Base-by-base conservation (phyloP, 768 basidiomycete species). In the Dendrothele bispora region DNA sequence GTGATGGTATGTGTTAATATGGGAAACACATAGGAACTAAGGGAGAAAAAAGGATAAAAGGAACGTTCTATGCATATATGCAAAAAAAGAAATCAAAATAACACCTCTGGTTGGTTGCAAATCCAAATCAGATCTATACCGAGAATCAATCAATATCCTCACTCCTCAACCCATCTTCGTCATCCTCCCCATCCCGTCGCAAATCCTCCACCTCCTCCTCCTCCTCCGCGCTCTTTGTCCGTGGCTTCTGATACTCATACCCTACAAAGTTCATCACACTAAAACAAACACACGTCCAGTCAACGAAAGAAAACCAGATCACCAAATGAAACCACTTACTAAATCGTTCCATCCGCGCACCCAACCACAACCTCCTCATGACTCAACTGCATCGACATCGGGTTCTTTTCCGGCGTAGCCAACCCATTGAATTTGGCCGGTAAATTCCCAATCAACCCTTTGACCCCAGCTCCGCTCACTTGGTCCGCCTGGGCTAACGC, bases 311-410 rank as follows among this genome's bases (percentile, higher is more conserved):
- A 12, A 52, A 38, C 1, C 38, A 15, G 24, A 28, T 25, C 6
- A 37, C 36, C 26, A 15, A 43, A 32, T 18, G 25, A 42, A 18
- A 25, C 18, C 22, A 29, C 89, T 69, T 53, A 93, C 90, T 93
- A 93, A 56, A 93, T 93, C 3, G 88, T 91, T 12, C 91, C 91
- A 64, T 93, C 91, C 22, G 89, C 89, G 71, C 91, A 93, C 0
- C 91, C 91, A 24, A 94, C 88, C 15, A 93, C 91, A 1, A 94
- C 86, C 61, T 93, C 90, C 59, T 94, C 91, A 55, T 92, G 88
- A 55, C 87, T 91, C 57, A 95, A 64, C 54, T 91, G 90, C 84
- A 95, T 88, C 52, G 88, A 88, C 92, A 93, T 93, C 7, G 92
- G 93, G 57, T 95, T 93, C 78, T 93, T 91, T 66, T 88, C 92